Conservation (phyloP, 2,329 filamentous ascomycete genomes). For the Phaeosphaeriaceae sp. region DNA sequence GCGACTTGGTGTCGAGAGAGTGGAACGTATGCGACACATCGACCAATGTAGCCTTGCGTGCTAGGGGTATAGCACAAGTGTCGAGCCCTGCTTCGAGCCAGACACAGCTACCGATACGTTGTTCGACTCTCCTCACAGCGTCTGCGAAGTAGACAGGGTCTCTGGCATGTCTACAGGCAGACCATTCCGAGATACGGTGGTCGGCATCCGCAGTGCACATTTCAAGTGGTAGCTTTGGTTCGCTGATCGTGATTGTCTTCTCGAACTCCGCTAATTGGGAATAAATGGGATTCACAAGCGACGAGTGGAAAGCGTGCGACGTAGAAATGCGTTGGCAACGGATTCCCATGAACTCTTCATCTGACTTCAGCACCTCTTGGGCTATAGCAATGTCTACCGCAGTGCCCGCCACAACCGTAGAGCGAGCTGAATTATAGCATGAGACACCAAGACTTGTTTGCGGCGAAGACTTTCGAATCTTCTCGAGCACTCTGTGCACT, state of each 20-base stretch:
- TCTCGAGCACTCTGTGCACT: constrained; percentile 8
- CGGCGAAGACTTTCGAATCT: background rate
- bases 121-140: constrained; percentile 14
- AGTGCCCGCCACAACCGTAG: constrained; percentile 53
- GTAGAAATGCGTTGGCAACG: constrained; percentile 32
- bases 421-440: constrained; percentile 47
- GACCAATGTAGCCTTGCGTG: background rate
- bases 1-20: background rate
- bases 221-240: background rate
- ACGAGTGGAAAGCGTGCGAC: constrained; percentile 38
- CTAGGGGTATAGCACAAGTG: constrained; percentile 10
- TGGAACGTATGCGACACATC: background rate
- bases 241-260: background rate
- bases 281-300: constrained; percentile 37
- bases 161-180: constrained; percentile 22
- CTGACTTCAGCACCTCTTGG: constrained; percentile 5
- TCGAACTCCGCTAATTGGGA: constrained; percentile 39
- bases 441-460: constrained; percentile 45
- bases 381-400: constrained; percentile 40
- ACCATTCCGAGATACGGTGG: constrained; percentile 5
- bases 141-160: constrained; percentile 33
- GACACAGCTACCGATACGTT: constrained; percentile 20
- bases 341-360: background rate
- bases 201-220: background rate
- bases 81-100: constrained; percentile 47